Evolutionary conservation across 768 basidiomycete species (phyloP).

Genomic region (Termitomyces sp.): DNA sequence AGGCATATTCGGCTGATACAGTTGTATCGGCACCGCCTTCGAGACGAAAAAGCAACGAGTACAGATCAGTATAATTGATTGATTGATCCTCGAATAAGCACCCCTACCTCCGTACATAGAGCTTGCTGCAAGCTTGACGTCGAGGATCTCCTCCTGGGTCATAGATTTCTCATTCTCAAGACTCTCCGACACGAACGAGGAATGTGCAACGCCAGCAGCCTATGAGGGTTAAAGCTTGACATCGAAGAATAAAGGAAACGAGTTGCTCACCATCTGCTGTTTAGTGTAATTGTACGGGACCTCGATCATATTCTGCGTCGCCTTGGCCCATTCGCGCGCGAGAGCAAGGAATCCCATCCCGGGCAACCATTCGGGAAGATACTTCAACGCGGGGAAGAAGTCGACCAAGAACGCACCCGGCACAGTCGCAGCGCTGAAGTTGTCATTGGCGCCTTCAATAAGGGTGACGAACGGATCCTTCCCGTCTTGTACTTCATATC

Average conservation of each 20-base stretch:
- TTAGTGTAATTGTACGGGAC: conserved; percentile 39
- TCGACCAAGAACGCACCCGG: conserved; percentile 44
- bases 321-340: conserved; percentile 34
- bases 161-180: conserved; percentile 30
- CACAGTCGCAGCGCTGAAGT: conserved; percentile 43
- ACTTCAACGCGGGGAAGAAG: conserved; percentile 33
- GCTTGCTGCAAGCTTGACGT: conserved; percentile 37
- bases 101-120: conserved; percentile 39
- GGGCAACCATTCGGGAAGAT: conserved; percentile 53
- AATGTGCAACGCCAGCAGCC: conserved; percentile 34
- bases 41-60: neutral
- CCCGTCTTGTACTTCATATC: conserved; percentile 48
- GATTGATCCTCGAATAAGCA: neutral
- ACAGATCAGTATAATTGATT: neutral
- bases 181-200: conserved; percentile 37
- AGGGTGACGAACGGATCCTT: conserved; percentile 46
- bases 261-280: conserved; percentile 36
- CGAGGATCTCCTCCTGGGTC: conserved; percentile 25
- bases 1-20: conserved; percentile 37
- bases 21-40: conserved; percentile 48
- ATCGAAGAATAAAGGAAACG: neutral
- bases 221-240: conserved; percentile 9
- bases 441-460: conserved; percentile 44
- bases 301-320: conserved; percentile 32
- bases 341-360: conserved; percentile 46